Evolutionary conservation across 2,329 filamentous ascomycete species (phyloP).

Genomic region (Karstenula rhodostoma): DNA sequence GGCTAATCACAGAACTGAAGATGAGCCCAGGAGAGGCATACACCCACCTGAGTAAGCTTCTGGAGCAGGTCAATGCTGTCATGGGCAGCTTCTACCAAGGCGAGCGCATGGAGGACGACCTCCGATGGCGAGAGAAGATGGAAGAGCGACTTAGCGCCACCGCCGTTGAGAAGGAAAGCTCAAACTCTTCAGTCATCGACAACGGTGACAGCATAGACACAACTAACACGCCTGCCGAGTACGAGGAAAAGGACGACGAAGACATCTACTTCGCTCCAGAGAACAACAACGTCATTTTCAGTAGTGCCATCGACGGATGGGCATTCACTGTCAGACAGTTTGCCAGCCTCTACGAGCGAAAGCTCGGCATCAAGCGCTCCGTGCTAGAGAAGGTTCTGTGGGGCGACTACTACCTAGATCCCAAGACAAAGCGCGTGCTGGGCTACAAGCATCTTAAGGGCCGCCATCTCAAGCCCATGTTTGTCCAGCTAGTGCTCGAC

Average conservation of each 20-base stretch:
- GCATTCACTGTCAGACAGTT: conserved; percentile 97
- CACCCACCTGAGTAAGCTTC: conserved; percentile 82
- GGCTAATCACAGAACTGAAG: conserved; percentile 90
- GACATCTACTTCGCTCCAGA: conserved; percentile 98
- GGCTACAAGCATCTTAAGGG: conserved; percentile 93
- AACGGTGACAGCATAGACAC: conserved; percentile 63
- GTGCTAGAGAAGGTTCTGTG: conserved; percentile 92
- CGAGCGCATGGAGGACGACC: conserved; percentile 97
- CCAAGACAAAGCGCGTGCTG: conserved; percentile 94
- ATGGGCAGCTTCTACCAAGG: conserved; percentile 98
- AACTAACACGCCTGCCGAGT: conserved; percentile 64
- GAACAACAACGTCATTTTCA: conserved; percentile 99
- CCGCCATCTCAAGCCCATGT: conserved; percentile 90
- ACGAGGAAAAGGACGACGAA: conserved; percentile 92
- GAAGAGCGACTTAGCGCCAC: conserved; percentile 83
- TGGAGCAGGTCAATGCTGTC: conserved; percentile 97
- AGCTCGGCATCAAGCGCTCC: conserved; percentile 90
- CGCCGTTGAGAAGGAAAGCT: conserved; percentile 69
- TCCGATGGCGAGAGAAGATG: conserved; percentile 93
- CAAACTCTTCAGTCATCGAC: conserved; percentile 55
- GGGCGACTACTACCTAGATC: conserved; percentile 96
- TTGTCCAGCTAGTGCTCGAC: conserved; percentile 94
- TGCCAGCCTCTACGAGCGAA: conserved; percentile 92
- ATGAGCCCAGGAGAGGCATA: conserved; percentile 93
- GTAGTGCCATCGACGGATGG: conserved; percentile 98